Conservation (phyloP, 2,329 filamentous ascomycete species). For the Trichoderma sp. region DNA sequence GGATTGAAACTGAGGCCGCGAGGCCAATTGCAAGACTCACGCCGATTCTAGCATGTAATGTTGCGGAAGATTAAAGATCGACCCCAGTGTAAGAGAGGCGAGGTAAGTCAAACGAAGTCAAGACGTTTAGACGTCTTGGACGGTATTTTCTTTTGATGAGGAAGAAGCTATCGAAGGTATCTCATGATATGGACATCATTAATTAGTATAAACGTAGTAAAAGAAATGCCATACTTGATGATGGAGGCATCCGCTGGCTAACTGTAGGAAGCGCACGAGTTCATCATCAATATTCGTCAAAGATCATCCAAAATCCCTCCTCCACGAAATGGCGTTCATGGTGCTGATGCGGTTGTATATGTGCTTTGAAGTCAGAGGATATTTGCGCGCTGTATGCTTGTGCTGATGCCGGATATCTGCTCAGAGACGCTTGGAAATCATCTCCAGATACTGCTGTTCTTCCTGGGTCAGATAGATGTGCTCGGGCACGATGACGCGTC, state of each 20-base stretch:
- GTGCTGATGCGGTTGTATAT: background rate
- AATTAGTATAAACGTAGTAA: background rate
- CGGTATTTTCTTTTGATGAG: background rate
- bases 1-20: background rate
- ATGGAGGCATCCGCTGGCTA: background rate
- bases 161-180: constrained; percentile 13
- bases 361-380: constrained; percentile 1
- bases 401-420: background rate
- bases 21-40: background rate
- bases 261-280: background rate
- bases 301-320: background rate
- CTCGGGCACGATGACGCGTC: constrained; percentile 41
- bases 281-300: background rate
- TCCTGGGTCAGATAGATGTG: constrained; percentile 45
- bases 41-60: background rate
- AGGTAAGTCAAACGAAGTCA: background rate
- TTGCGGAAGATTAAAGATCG: background rate
- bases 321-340: background rate
- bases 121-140: background rate
- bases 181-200: constrained; percentile 5
- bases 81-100: background rate
- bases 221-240: background rate
- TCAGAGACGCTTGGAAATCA: constrained; percentile 41
- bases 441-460: constrained; percentile 43
- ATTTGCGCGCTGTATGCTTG: constrained; percentile 2